Conservation (phyloP, 768 basidiomycete genomes). For the Podaxis carcinomalis region DNA sequence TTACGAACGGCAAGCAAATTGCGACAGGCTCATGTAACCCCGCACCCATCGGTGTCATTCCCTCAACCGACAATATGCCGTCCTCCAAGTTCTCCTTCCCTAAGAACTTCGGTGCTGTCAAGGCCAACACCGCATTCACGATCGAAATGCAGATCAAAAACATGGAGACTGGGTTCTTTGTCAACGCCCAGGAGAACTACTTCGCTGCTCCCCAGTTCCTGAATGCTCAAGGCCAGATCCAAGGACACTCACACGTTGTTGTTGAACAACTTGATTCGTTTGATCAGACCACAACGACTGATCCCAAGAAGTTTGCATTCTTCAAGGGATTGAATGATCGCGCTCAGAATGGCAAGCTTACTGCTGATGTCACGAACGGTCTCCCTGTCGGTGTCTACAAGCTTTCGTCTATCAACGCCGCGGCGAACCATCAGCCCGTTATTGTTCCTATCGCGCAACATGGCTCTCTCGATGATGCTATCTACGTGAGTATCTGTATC, state of each 20-base stretch:
- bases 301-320: conserved; percentile 54
- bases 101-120: conserved; percentile 33
- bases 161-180: conserved; percentile 44
- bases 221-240: conserved; percentile 35
- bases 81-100: conserved; percentile 43
- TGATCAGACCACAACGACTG: conserved; percentile 35
- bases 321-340: conserved; percentile 57
- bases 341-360: conserved; percentile 46
- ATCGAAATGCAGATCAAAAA: conserved; percentile 33
- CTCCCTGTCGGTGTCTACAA: conserved; percentile 56
- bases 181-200: conserved; percentile 46
- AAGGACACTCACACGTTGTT: conserved; percentile 57
- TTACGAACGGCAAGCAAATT: conserved; percentile 49
- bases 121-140: conserved; percentile 39
- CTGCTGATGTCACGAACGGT: conserved; percentile 42
- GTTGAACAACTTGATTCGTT: conserved; percentile 42
- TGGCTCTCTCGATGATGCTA: conserved; percentile 42
- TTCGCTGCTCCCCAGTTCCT: conserved; percentile 48
- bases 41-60: conserved; percentile 45
- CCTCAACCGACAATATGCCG: conserved; percentile 39
- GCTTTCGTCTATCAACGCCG: conserved; percentile 48
- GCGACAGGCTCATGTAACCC: conserved; percentile 50
- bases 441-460: conserved; percentile 47
- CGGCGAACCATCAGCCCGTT: conserved; percentile 46
- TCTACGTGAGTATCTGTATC: conserved; percentile 32